A percentile compares a stretch with the other conserved stretches of the same genome.
phyloP scores from a whole-genome alignment of 108 stramenopile species.

The Nannochloropsis salina region DNA sequence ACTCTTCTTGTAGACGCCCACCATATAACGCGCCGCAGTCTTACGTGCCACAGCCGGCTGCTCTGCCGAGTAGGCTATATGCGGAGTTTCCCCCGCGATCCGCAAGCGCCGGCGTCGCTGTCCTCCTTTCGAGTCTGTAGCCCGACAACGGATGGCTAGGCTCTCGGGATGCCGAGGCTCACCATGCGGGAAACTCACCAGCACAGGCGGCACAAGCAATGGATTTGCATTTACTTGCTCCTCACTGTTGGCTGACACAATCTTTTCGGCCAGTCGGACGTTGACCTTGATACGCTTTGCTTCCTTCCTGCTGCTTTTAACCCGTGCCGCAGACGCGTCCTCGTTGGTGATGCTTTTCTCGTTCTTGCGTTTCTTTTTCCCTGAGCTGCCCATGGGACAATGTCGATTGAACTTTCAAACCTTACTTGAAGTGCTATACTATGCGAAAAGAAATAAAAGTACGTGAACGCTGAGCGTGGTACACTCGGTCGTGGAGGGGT shows the following conservation, averaged over 20 bases:
- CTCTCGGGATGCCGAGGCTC: neutral
- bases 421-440: too few species aligned
- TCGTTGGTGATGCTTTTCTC: too few species aligned
- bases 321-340: too few species aligned
- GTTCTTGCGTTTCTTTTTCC: too few species aligned
- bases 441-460: too few species aligned
- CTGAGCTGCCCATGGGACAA: too few species aligned
- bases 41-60: conserved; percentile 4
- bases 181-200: neutral
- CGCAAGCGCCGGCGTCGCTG: neutral
- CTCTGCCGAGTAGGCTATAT: conserved; percentile 20
- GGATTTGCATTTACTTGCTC: neutral
- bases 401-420: too few species aligned
- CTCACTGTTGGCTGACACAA: neutral
- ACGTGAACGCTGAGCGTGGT: too few species aligned
- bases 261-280: neutral
- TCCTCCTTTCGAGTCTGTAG: conserved; percentile 5
- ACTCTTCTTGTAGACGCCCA: neutral
- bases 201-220: neutral
- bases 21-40: neutral
- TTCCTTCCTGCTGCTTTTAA: too few species aligned
- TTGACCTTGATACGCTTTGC: neutral
- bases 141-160: neutral
- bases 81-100: neutral
- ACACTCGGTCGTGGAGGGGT: too few species aligned